phyloP scores from a whole-genome alignment of 768 basidiomycete species.

The Harrya chromipes region DNA sequence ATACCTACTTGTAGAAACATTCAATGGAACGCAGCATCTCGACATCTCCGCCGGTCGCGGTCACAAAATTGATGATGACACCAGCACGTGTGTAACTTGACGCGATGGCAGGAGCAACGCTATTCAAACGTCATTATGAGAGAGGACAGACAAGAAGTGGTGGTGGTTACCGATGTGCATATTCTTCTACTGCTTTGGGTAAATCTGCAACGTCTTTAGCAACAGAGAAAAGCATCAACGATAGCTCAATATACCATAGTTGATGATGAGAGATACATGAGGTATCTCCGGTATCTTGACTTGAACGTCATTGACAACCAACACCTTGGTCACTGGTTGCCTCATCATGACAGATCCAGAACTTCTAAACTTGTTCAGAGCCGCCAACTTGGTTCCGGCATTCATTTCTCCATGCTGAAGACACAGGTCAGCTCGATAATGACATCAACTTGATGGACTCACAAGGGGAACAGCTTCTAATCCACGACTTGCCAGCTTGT shows the following conservation, averaged over 20 bases:
- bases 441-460: constrained; percentile 32
- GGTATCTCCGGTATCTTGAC: constrained; percentile 88
- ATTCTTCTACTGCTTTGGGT: constrained; percentile 95
- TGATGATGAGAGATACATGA: constrained; percentile 90
- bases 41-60: constrained; percentile 95
- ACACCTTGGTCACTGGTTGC: constrained; percentile 64
- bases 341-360: constrained; percentile 54
- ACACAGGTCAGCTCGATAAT: constrained; percentile 11
- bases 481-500: constrained; percentile 82
- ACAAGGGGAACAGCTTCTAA: constrained; percentile 89
- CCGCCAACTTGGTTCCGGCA: constrained; percentile 72
- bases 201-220: constrained; percentile 52
- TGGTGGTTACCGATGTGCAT: constrained; percentile 79
- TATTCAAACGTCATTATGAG: constrained; percentile 29
- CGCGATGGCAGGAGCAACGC: constrained; percentile 86
- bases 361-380: constrained; percentile 80
- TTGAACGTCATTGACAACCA: constrained; percentile 92
- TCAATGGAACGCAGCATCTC: constrained; percentile 99
- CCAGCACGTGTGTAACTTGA: constrained; percentile 82
- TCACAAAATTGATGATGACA: constrained; percentile 94
- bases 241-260: constrained; percentile 63
- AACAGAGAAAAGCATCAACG: not conserved
- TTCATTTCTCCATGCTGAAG: constrained; percentile 91
- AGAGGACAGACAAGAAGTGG: not conserved
- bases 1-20: constrained; percentile 90